Base-by-base conservation (phyloP, 805 yeast genomes). In the Teunomyces barrocoloradensis region DNA sequence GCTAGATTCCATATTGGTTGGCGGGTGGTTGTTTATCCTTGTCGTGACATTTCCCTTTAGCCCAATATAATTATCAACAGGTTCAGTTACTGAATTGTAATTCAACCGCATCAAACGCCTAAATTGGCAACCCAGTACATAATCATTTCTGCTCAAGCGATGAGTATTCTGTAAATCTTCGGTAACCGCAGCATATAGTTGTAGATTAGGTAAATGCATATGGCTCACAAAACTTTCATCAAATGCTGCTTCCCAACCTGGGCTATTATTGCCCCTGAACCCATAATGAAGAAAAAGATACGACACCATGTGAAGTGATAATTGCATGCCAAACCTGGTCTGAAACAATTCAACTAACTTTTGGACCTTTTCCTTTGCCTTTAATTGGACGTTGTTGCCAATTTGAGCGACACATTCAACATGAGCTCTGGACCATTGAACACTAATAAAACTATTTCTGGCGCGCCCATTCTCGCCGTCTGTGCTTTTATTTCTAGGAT, bases 271-370 rank as follows among this genome's bases (percentile, higher is more conserved):
- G 2, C 53, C 43, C 13, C 51, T 48, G 38, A 53, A 53, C 6
- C 60, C 61, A 37, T 60, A 59, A 42, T 57, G 60, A 11, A 52
- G 47, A 11, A 60, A 45, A 9, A 60, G 45, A 40, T 58, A 59
- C 18, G 44, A 40, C 13, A 30, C 48, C n/a, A 43, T 43, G 29
- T 46, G 49, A 28, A 38, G 21, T 17, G 53, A 46, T 4, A 56
- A 52, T 3, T 39, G 47, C 1, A 51, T 46, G 2, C 44, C 43
- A 18, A 52, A 52, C 21, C 48, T 40, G 6, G 47, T 43, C 17
- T 48, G 48, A 30, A 57, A 53, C 20, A 49, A 27, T 6, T 47
- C 43, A 34, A 42, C 51, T 3, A 58, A 49, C n/a, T 42, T 44
- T 4, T 47, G 50, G 18, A 45, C 37, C 18, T 51, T 46, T 13